A percentile compares a stretch with the other conserved stretches of the same genome.
phyloP scores from a whole-genome alignment of 495 filamentous ascomycete species.

The Lindgomyces ingoldianus region DNA sequence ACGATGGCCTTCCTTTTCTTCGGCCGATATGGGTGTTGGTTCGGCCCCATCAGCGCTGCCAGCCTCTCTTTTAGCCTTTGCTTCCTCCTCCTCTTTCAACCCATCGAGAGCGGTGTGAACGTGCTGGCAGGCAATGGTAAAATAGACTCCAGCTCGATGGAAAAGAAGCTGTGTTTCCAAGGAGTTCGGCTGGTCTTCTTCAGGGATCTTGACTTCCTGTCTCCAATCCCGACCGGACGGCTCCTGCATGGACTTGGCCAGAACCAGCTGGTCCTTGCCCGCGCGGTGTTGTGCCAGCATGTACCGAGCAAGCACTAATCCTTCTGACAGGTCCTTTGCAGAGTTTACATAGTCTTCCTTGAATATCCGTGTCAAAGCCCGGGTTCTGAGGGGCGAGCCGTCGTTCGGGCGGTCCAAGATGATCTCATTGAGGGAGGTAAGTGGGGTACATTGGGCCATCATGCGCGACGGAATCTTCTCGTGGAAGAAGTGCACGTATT shows the following conservation, averaged over 20 bases:
- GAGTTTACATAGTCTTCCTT: slow-evolving; percentile 72
- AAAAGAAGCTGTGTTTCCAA: slow-evolving; percentile 73
- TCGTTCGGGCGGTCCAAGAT: slow-evolving; percentile 62
- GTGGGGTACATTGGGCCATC: slow-evolving; percentile 69
- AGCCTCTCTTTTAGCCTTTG: slow-evolving; percentile 28
- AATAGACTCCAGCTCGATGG: slow-evolving; percentile 72
- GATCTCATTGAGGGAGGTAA: slow-evolving; percentile 65
- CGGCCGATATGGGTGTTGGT: slow-evolving; percentile 27
- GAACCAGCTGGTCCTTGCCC: slow-evolving; percentile 50
- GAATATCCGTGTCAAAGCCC: slow-evolving; percentile 71
- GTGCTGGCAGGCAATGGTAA: slow-evolving; percentile 67
- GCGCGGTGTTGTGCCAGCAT: slow-evolving; percentile 48
- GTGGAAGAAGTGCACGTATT: slow-evolving; percentile 85
- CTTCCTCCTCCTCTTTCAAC: slow-evolving; percentile 41
- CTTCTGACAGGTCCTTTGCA: slow-evolving; percentile 65
- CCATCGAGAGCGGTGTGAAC: slow-evolving; percentile 57
- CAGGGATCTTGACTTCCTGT: slow-evolving; percentile 58
- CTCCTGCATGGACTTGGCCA: slow-evolving; percentile 48
- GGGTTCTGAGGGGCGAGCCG: slow-evolving; percentile 65
- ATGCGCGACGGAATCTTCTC: slow-evolving; percentile 80
- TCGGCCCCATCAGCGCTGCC: slow-evolving; percentile 38
- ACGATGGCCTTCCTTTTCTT: slow-evolving; percentile 43
- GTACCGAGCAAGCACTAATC: slow-evolving; percentile 61
- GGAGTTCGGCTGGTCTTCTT: slow-evolving; percentile 71
- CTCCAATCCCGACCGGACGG: slow-evolving; percentile 51